A percentile compares a stretch with the other conserved stretches of the same genome.
Evolutionary conservation across 352 stramenopile genomes (phyloP).

Genomic region (Globisporangium canariense): DNA sequence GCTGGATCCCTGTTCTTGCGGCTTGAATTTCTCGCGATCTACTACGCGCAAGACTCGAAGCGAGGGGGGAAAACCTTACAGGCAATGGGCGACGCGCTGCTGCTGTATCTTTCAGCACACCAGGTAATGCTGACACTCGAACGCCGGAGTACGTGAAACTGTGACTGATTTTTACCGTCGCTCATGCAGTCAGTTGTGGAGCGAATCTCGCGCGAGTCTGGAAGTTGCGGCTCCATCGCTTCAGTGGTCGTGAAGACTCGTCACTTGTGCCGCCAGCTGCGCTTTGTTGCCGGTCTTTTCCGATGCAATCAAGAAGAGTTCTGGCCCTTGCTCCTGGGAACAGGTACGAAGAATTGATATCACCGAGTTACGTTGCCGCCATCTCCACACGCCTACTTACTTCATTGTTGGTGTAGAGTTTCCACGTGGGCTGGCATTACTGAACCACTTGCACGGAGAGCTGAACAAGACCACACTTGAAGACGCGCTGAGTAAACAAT

Average conservation of each 20-base stretch:
- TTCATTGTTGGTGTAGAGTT: constrained; percentile 27
- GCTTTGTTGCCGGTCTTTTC: constrained; percentile 28
- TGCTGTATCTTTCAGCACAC: constrained; percentile 45
- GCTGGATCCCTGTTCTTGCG: constrained; percentile 53
- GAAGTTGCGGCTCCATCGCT: constrained; percentile 21
- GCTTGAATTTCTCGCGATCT: constrained; percentile 60
- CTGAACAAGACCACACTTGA: constrained; percentile 30
- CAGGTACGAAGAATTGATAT: constrained; percentile 16
- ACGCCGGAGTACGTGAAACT: not conserved
- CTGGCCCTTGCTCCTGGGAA: constrained; percentile 36
- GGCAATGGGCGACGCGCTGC: constrained; percentile 47
- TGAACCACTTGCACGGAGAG: constrained; percentile 45
- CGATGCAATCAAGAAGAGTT: constrained; percentile 29
- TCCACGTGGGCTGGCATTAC: constrained; percentile 42
- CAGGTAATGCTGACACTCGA: constrained; percentile 28
- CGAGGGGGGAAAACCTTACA: constrained; percentile 65
- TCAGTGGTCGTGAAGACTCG: constrained; percentile 35
- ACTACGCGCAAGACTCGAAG: constrained; percentile 56
- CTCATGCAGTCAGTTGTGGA: constrained; percentile 12
- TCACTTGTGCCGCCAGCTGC: constrained; percentile 29
- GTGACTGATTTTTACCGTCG: not conserved
- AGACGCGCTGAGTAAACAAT: constrained; percentile 30
- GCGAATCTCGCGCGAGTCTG: not conserved
- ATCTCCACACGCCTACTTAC: constrained; percentile 13
- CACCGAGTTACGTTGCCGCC: not conserved